phyloP scores from a whole-genome alignment of 805 yeast genomes.

The Candida palmyrensis region DNA sequence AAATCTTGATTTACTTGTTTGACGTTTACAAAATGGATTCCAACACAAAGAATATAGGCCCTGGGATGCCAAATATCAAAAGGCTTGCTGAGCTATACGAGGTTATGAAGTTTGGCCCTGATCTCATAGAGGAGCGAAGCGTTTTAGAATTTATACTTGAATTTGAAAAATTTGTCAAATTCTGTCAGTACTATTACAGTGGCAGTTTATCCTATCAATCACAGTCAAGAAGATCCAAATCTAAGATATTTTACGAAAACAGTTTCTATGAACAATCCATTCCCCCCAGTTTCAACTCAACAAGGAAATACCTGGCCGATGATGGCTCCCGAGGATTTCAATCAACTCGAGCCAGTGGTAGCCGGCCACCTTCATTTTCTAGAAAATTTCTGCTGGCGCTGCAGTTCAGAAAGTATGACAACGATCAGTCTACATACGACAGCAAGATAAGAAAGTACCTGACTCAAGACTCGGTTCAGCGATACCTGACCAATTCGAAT shows the following conservation, averaged over 20 bases:
- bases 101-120: conserved; percentile 59
- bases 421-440: too few species aligned
- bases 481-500: too few species aligned
- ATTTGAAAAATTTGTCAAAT: conserved; percentile 14
- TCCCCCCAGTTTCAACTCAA: too few species aligned
- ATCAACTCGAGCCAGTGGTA: too few species aligned
- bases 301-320: too few species aligned
- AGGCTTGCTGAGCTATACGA: conserved; percentile 53
- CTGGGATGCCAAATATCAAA: conserved; percentile 8
- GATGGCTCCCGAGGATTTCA: too few species aligned
- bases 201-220: neutral
- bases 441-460: too few species aligned
- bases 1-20: conserved; percentile 32
- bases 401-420: too few species aligned
- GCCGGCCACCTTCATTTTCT: too few species aligned
- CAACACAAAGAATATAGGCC: conserved; percentile 2
- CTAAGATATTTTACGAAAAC: neutral
- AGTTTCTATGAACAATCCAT: neutral
- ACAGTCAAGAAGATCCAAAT: neutral
- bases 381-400: too few species aligned
- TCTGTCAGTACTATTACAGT: conserved; percentile 1
- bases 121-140: conserved; percentile 51
- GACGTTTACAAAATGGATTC: conserved; percentile 9
- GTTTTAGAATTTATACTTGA: conserved; percentile 54
- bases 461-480: too few species aligned